Evolutionary conservation across 225 moss, liverwort and hornwort species (phyloP).

Genomic region (Asterella californica): DNA sequence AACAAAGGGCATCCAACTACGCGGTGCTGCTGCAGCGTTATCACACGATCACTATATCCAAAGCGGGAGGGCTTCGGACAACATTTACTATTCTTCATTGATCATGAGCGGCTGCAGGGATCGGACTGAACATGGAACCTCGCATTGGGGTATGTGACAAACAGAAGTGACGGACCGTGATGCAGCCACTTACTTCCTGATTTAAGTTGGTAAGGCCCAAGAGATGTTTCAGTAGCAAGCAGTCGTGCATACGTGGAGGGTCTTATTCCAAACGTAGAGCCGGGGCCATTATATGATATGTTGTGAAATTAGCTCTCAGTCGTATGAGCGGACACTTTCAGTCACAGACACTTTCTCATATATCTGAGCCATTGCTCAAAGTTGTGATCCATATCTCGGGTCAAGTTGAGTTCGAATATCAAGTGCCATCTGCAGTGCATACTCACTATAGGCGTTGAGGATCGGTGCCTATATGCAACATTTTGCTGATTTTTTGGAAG

Average conservation of each 20-base stretch:
- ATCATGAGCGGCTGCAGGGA: neutral
- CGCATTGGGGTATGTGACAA: neutral
- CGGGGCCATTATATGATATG: neutral
- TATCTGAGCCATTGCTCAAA: constrained; percentile 7
- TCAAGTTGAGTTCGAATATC: neutral
- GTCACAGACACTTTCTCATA: neutral
- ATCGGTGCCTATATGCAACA: neutral
- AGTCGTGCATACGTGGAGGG: neutral
- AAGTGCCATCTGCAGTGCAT: neutral
- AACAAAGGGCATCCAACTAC: neutral
- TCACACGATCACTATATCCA: neutral
- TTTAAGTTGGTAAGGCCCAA: neutral
- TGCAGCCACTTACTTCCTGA: neutral
- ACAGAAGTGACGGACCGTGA: neutral
- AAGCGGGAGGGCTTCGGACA: neutral
- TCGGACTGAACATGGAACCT: neutral
- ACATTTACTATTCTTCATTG: neutral
- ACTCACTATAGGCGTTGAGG: neutral
- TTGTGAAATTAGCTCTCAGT: neutral
- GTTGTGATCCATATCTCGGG: neutral
- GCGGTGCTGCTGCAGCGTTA: neutral
- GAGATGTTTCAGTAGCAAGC: neutral
- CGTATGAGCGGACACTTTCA: neutral
- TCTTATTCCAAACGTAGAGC: neutral
- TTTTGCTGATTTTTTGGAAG: neutral